Percentiles rank a stretch among this genome's conserved stretches.
Conservation (phyloP, 345 rosid species). For the Barbarea vulgaris region DNA sequence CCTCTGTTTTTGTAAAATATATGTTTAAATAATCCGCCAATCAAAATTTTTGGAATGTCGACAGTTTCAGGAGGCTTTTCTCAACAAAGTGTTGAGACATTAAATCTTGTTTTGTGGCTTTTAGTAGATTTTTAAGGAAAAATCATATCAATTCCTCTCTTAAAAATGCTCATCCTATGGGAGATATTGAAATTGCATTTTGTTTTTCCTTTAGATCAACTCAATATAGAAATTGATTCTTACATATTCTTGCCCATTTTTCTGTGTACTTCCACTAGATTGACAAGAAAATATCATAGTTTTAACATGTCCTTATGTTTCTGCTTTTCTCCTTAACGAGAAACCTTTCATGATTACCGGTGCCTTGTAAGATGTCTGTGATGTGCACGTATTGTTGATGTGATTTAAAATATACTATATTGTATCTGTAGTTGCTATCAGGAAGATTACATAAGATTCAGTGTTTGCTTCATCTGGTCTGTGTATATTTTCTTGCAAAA, state of each 20-base stretch:
- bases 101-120: not conserved
- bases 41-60: not conserved
- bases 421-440: constrained; percentile 9
- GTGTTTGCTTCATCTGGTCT: not conserved
- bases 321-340: not conserved
- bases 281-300: constrained; percentile 6
- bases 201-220: not conserved
- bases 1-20: constrained; percentile 2
- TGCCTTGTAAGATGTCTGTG: not conserved
- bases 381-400: constrained; percentile 2
- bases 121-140: not conserved
- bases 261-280: not conserved
- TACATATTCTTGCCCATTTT: not conserved
- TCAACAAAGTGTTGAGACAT: not conserved
- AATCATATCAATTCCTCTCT: constrained; percentile 2
- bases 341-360: not conserved
- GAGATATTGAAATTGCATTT: constrained; percentile 3
- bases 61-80: not conserved
- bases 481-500: constrained; percentile 5
- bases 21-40: not conserved
- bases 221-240: not conserved
- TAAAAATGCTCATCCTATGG: not conserved
- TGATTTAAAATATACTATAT: not conserved
- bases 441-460: constrained; percentile 12
- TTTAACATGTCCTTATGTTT: not conserved